These are phyloP conservation scores for Phialemoniopsis sp. DNA, from an alignment of 2,329 filamentous ascomycete genomes.

Conservation along the genomic window DNA sequence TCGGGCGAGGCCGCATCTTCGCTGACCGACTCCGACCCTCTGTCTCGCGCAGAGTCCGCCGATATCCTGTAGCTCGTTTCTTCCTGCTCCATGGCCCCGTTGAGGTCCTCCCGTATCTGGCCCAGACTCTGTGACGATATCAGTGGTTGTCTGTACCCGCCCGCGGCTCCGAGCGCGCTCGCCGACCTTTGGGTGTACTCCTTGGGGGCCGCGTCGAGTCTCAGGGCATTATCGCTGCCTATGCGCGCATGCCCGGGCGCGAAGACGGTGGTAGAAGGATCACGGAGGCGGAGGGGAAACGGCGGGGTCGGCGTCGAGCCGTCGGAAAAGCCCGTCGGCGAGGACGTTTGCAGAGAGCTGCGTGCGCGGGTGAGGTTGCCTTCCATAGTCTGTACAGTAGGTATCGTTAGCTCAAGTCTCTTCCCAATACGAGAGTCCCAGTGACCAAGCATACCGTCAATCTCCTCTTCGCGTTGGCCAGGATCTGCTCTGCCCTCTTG, in stretches of 20 bases:
- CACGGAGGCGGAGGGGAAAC: conserved; percentile 32
- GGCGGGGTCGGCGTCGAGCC: conserved; percentile 50
- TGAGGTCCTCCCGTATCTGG: conserved; percentile 26
- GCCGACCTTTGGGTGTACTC: conserved; percentile 53
- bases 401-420: conserved; percentile 1
- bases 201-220: conserved; percentile 32
- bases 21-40: conserved; percentile 44
- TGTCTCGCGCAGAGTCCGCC: conserved; percentile 23
- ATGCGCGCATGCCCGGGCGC: conserved; percentile 52
- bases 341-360: conserved; percentile 58
- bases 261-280: conserved; percentile 19
- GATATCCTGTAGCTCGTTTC: too few species aligned
- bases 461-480: conserved; percentile 87
- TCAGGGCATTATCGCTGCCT: conserved; percentile 56
- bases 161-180: conserved; percentile 58
- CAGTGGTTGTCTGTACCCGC: conserved; percentile 50
- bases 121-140: conserved; percentile 39
- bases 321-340: conserved; percentile 62
- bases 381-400: conserved; percentile 89
- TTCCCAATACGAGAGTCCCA: too few species aligned
- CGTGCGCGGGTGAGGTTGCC: conserved; percentile 79
- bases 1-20: conserved; percentile 42
- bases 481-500: conserved; percentile 80
- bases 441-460: conserved; percentile 74
- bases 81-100: conserved; percentile 11